Percentiles rank a stretch among this genome's conserved stretches.
phyloP scores from a whole-genome alignment of 495 filamentous ascomycete species.

The Geoglossum glabrum region DNA sequence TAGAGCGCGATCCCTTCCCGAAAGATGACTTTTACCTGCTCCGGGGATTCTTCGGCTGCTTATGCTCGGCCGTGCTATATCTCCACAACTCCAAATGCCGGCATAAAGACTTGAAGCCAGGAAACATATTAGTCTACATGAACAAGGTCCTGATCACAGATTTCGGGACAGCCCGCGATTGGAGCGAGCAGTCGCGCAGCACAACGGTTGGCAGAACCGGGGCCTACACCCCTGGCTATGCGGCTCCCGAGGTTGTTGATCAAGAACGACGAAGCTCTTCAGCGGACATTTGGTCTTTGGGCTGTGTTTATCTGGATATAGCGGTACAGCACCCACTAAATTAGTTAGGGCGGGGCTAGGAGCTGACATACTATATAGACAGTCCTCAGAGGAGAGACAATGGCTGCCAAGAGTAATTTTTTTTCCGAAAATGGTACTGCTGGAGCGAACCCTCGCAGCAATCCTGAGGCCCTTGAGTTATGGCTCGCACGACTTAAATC shows the following conservation, averaged over 20 bases:
- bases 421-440: not conserved
- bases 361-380: not conserved
- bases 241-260: constrained; percentile 7
- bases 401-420: not conserved
- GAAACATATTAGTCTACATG: constrained; percentile 8
- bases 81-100: constrained; percentile 10
- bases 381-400: constrained; percentile 1
- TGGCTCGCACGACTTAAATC: not conserved
- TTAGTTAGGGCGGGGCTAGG: not conserved
- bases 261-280: constrained; percentile 5
- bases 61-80: constrained; percentile 8
- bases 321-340: constrained; percentile 1
- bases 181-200: not conserved
- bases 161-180: constrained; percentile 9
- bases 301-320: constrained; percentile 10
- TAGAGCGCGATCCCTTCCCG: constrained; percentile 4
- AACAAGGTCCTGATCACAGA: constrained; percentile 7
- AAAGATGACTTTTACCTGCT: not conserved
- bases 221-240: constrained; percentile 6
- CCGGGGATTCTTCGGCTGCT: constrained; percentile 5
- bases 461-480: not conserved
- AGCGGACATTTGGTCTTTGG: constrained; percentile 11
- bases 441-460: constrained; percentile 1
- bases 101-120: constrained; percentile 10
- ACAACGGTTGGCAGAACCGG: constrained; percentile 5